Evolutionary conservation across 192 early-diverging fungal species (phyloP).

Genomic region (Coemansia furcata): DNA sequence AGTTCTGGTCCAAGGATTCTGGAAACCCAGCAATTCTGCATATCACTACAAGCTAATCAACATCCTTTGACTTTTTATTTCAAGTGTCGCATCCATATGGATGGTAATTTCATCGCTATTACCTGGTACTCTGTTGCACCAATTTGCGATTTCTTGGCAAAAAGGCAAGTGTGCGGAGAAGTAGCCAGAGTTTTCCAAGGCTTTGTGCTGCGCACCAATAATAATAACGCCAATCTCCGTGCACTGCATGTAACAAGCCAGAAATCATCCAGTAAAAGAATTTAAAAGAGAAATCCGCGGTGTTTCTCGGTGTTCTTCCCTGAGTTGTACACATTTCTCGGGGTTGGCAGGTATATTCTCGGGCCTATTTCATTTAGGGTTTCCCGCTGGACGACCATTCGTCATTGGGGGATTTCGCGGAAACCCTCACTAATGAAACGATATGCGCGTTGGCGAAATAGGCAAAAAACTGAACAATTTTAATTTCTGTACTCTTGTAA

Average conservation of each 20-base stretch:
- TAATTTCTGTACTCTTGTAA: too few species aligned
- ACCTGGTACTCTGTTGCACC: too few species aligned
- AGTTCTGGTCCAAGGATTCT: slow-evolving; percentile 50
- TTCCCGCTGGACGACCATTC: not conserved
- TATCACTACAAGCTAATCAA: slow-evolving; percentile 15
- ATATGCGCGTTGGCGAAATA: too few species aligned
- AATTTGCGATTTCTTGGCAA: not conserved
- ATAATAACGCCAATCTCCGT: not conserved
- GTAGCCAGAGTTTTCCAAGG: not conserved
- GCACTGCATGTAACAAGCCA: not conserved
- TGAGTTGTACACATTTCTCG: not conserved
- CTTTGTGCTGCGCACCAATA: not conserved
- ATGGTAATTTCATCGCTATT: not conserved
- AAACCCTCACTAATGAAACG: too few species aligned
- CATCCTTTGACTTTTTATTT: not conserved
- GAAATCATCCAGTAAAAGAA: not conserved
- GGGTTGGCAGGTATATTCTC: not conserved
- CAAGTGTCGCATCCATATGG: not conserved
- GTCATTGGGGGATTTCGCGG: too few species aligned
- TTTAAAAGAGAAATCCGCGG: not conserved
- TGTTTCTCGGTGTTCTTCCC: not conserved
- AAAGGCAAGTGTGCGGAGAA: not conserved
- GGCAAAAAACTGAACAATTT: too few species aligned
- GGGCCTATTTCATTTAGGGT: not conserved
- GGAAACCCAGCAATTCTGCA: slow-evolving; percentile 49